Evolutionary conservation across 192 early-diverging fungal genomes (phyloP), one percentile per base, ranked within the genome.

Genomic region (Podila horticola): DNA sequence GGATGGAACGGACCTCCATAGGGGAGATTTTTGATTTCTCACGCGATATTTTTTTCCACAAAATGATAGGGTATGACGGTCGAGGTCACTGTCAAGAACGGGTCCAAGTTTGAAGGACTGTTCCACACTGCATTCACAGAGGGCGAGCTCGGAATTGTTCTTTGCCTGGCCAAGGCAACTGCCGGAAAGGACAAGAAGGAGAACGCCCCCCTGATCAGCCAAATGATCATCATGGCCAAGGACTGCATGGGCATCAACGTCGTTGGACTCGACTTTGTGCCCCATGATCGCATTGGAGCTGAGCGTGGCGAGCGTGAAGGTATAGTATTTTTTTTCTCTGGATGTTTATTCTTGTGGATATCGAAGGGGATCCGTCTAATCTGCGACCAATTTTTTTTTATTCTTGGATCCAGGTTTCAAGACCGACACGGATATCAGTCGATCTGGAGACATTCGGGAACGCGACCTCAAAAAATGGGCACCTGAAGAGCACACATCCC

Each of bases 361-460:
- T 45, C 4, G 34, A 48, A 48, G 26, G 22, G 38, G 11, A 45
- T 41, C 38, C 38, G 12, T 41, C 38, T 41, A 41, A 41, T 41
- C 38, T 13, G 15, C 15, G 38, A 45, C 41, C 15, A 45, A 45
- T 17, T 13, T 45, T 17, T 15, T 45, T 45, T 45, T 45, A 10
- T 45, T 26, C n/a, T 55, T n/a, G 0, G 9, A 36, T 10, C 50
- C 49, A 88, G 89, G 86, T 22, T 96, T 99, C 84, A 91, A 94
- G 64, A 97, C 95, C 0, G 98, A 99, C 74, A 89, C 94, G 0
- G 94, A 95, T 60, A 99, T 99, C 68, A 94, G 90, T 75, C 86
- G 92, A 26, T 79, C 84, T 5, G 79, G 86, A 33, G 88, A 91
- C 12, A 84, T 88, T 11, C 87, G 86, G 26, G 94, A 94, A 82